These are phyloP conservation scores for Yamadazyma akitaensis DNA, from an alignment of 805 yeast species.

Conservation along the genomic window DNA sequence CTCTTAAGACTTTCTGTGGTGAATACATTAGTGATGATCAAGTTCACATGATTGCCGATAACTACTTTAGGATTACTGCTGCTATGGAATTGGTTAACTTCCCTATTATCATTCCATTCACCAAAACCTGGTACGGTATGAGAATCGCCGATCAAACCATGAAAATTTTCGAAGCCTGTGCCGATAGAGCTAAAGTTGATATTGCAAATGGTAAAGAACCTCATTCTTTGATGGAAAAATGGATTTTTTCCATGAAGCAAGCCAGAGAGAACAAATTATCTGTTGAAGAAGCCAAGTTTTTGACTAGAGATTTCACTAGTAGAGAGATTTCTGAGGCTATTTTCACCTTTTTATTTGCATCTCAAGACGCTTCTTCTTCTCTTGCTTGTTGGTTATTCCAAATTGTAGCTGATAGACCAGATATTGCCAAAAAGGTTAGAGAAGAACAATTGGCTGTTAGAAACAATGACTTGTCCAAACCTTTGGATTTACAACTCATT, in stretches of 20 bases:
- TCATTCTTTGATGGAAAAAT: constrained; percentile 90
- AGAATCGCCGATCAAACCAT: constrained; percentile 90
- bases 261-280: constrained; percentile 53
- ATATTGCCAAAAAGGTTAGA: constrained; percentile 78
- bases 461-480: constrained; percentile 63
- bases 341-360: constrained; percentile 94
- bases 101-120: constrained; percentile 93
- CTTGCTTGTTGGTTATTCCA: constrained; percentile 98
- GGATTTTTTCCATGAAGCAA: constrained; percentile 84
- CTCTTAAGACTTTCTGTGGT: constrained; percentile 93
- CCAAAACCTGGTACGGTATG: constrained; percentile 98
- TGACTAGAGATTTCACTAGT: constrained; percentile 80
- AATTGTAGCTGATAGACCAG: constrained; percentile 93
- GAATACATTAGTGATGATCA: constrained; percentile 90
- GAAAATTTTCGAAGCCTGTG: constrained; percentile 86
- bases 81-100: constrained; percentile 96
- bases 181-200: constrained; percentile 79
- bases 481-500: constrained; percentile 67
- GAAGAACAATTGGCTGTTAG: constrained; percentile 88
- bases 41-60: constrained; percentile 83
- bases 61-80: constrained; percentile 87
- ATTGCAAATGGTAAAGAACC: constrained; percentile 69
- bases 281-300: constrained; percentile 51
- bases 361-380: constrained; percentile 97
- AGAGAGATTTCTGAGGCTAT: constrained; percentile 94